Conservation (phyloP, 352 stramenopile species). For the Globisporangium ultimum region DNA sequence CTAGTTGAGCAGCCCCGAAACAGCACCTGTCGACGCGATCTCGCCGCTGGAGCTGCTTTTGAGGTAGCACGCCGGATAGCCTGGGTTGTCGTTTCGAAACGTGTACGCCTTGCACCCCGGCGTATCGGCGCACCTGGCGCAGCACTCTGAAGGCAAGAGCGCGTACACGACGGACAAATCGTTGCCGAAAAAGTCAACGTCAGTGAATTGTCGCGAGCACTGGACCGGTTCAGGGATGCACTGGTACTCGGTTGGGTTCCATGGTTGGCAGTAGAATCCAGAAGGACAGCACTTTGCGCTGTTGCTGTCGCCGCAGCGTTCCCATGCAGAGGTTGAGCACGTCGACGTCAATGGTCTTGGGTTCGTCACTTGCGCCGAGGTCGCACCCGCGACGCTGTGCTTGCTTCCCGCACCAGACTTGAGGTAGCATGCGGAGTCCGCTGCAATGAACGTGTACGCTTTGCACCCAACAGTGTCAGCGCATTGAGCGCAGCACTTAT, state of each 20-base stretch:
- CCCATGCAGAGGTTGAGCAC: constrained; percentile 18
- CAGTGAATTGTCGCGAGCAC: constrained; percentile 34
- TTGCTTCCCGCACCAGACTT: constrained; percentile 9
- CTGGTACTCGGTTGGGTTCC: constrained; percentile 33
- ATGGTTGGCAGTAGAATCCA: constrained; percentile 38
- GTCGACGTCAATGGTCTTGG: not conserved
- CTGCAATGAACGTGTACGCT: constrained; percentile 28
- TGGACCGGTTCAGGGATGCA: constrained; percentile 26
- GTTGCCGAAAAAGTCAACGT: constrained; percentile 48
- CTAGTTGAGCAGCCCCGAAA: constrained; percentile 13
- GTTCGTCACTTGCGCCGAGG: constrained; percentile 7
- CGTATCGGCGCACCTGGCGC: constrained; percentile 34
- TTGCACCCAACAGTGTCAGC: constrained; percentile 21
- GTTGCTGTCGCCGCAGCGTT: constrained; percentile 12
- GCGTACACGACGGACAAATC: constrained; percentile 35
- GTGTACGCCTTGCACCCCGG: constrained; percentile 45
- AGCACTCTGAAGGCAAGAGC: constrained; percentile 32
- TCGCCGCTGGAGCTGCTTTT: constrained; percentile 15
- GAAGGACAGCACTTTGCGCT: constrained; percentile 25
- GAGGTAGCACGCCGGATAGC: constrained; percentile 21
- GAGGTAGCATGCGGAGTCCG: constrained; percentile 23
- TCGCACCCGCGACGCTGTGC: constrained; percentile 4
- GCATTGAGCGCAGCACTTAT: constrained; percentile 25
- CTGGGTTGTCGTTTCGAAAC: constrained; percentile 21
- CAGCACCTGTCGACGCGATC: constrained; percentile 1